Conservation (phyloP, 345 rosid species). For the Ceriops decandra region DNA sequence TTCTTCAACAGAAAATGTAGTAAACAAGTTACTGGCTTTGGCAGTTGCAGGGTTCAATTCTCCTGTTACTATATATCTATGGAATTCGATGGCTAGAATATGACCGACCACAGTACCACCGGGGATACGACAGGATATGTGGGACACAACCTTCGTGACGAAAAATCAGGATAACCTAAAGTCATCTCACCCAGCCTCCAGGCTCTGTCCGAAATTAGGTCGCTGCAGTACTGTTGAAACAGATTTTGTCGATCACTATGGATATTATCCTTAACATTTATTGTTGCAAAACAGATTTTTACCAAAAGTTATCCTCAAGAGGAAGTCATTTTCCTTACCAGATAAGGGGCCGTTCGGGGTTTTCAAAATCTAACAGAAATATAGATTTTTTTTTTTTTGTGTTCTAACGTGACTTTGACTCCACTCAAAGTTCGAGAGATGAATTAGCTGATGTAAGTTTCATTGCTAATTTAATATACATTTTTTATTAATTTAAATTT, state of each 20-base stretch:
- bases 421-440: slow-evolving; percentile 12
- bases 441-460: not conserved
- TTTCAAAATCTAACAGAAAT: not conserved
- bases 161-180: slow-evolving; percentile 14
- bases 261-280: no score
- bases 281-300: slow-evolving; percentile 1
- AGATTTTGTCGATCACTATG: no score
- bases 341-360: slow-evolving; percentile 6
- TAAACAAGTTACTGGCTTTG: not conserved
- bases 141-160: not conserved
- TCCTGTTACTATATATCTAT: not conserved
- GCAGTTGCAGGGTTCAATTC: not conserved
- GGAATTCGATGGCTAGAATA: slow-evolving; percentile 24
- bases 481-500: no score
- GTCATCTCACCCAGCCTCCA: not conserved
- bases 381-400: slow-evolving; percentile 10
- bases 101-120: slow-evolving; percentile 29
- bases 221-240: no score
- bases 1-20: no score
- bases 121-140: slow-evolving; percentile 1
- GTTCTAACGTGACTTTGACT: slow-evolving; percentile 26
- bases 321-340: slow-evolving; percentile 18
- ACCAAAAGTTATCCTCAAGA: not conserved
- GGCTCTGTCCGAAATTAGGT: no score
- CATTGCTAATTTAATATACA: no score